Percentiles rank a stretch among this genome's conserved stretches.
Evolutionary conservation across 1,284 basidiomycete genomes (phyloP).

Genomic region (Ceratobasidium sp.): DNA sequence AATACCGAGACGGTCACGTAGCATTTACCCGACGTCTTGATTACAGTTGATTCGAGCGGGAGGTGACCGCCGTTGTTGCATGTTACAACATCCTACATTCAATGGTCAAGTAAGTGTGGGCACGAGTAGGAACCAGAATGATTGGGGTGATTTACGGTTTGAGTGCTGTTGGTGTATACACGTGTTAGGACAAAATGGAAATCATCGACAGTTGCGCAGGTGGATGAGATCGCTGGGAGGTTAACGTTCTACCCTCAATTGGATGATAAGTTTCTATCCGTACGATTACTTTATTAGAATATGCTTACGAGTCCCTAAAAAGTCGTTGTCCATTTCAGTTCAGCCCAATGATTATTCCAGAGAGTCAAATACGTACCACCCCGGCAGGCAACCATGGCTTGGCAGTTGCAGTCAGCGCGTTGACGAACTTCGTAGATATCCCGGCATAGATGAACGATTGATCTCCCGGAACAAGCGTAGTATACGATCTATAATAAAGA

Average conservation of each 20-base stretch:
- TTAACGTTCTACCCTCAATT: constrained; percentile 60
- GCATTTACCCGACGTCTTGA: not conserved
- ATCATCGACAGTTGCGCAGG: constrained; percentile 55
- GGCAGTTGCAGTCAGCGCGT: constrained; percentile 54
- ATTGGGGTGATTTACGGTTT: not conserved
- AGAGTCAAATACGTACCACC: constrained; percentile 48
- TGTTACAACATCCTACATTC: constrained; percentile 20
- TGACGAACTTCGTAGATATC: constrained; percentile 58
- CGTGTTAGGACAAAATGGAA: constrained; percentile 62
- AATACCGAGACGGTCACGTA: constrained; percentile 24
- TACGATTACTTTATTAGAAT: not conserved
- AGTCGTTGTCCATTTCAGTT: not conserved
- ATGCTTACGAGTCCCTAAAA: constrained; percentile 10
- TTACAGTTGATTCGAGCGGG: not conserved
- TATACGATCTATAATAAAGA: constrained; percentile 61
- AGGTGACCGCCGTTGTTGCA: constrained; percentile 35
- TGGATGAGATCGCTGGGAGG: constrained; percentile 57
- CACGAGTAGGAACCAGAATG: not conserved
- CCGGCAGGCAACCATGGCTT: constrained; percentile 57
- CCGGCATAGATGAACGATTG: constrained; percentile 51
- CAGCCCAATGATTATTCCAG: not conserved
- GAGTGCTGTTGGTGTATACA: constrained; percentile 46
- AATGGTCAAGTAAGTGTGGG: not conserved
- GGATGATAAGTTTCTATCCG: not conserved
- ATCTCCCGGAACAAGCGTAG: constrained; percentile 56